Evolutionary conservation across 768 basidiomycete genomes (phyloP).

Genomic region (Boletales sp.): DNA sequence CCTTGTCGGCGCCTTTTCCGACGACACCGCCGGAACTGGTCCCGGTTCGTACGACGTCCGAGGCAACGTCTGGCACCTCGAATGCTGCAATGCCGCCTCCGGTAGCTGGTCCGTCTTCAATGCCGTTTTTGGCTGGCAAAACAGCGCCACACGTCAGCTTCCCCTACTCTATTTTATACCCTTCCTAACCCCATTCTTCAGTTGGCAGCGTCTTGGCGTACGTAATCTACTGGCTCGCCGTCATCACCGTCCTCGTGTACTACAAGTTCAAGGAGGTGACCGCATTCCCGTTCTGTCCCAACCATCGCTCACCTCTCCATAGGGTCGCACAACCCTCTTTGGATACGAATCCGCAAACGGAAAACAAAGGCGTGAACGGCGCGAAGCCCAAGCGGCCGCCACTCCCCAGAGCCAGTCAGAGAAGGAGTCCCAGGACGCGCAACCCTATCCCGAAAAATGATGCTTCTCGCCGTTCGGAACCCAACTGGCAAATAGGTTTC

Average conservation of each 20-base stretch:
- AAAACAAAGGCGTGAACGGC: conserved; percentile 26
- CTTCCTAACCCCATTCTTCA: conserved; percentile 16
- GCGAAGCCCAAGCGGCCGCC: conserved; percentile 12
- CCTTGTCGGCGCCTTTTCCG: conserved; percentile 70
- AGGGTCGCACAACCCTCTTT: conserved; percentile 65
- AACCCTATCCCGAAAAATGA: too few species aligned
- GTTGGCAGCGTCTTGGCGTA: conserved; percentile 83
- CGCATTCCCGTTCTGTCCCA: too few species aligned
- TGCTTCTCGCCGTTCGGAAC: too few species aligned
- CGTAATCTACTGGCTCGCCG: conserved; percentile 89
- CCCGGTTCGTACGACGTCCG: conserved; percentile 82
- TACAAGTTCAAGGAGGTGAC: conserved; percentile 62
- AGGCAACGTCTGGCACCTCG: conserved; percentile 85
- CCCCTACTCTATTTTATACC: not conserved
- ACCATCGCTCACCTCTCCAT: not conserved
- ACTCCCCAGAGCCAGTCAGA: not conserved
- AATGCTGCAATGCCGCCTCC: conserved; percentile 65
- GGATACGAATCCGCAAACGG: conserved; percentile 55
- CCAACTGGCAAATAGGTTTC: too few species aligned
- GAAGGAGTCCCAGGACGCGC: too few species aligned
- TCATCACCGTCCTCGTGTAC: conserved; percentile 60
- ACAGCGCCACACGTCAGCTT: conserved; percentile 63
- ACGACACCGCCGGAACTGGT: conserved; percentile 65
- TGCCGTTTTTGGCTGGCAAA: conserved; percentile 86
- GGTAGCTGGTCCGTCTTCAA: conserved; percentile 80